Base-by-base conservation (phyloP, 106 monocot genomes). In the Allium fistulosum region DNA sequence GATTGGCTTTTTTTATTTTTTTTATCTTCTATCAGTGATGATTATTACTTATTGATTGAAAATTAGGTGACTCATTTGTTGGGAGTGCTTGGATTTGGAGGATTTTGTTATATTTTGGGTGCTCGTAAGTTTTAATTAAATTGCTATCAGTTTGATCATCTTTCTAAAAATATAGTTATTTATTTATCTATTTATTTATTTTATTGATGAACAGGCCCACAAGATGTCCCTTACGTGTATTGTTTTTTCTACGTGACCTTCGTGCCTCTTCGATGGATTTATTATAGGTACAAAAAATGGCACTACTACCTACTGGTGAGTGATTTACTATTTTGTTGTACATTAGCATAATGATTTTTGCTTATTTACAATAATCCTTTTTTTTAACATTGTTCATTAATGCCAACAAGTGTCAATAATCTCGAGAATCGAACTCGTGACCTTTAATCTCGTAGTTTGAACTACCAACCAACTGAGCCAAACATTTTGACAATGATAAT, bases 301-400 rank as follows among this genome's bases (percentile, higher is more conserved):
- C 99, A 99, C 71, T 99, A 99, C 66, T 99, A 99, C 73, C 90
- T 99, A 26, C 75, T 99, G 93, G 97, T 99, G 46, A 99, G 97
- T 66, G 45, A 22, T 37, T 37, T 37, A 37, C 37, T 37, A 37
- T 37, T 4, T 37, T 37, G 4, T 37, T 37, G 5, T 37, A 37
- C 37, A 37, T 37, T 2, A 37, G 37, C 37, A 37, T 37, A 37
- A 37, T 5, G 5, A 37, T 37, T 37, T 37, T 37, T 37, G 37
- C 4, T 37, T 37, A 37, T 37, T 37, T 5, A 37, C 37, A 1
- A 5, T 5, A 2, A 37, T 37, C 37, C 2, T 37, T 37, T 37
- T 22, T 22, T 22, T 22, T 22, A 22, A 22, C 22, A 22, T 22
- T 22, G 22, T 22, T 22, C 22, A 22, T 22, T 22, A 22, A 22